Evolutionary conservation across 2,329 filamentous ascomycete genomes (phyloP), one percentile per base, ranked within the genome.

Genomic region (Diplodia scrobiculata): DNA sequence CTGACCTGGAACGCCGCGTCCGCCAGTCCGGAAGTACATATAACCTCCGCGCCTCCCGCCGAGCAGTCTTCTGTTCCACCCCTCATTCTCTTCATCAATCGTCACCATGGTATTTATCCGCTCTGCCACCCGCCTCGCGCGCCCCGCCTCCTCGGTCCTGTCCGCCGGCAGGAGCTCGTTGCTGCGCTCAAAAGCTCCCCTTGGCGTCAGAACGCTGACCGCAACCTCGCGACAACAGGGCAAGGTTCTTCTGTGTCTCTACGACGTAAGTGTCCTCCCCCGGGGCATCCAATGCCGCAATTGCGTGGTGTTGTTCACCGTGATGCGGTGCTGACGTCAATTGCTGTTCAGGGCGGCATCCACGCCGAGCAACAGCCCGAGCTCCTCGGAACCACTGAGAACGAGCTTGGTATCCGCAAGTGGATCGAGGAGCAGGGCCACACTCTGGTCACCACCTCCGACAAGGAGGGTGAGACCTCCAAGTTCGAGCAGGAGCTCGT

Each of bases 351-450:
- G 86, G 87, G 92, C 79, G 86, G 87, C 78, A 84, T 92, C 83
- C 92, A 97, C 84, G 92, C 93, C 82, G 83, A 90, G 81, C 86
- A 97, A 77, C 92, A 96, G 79, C 92, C 93, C 70, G 87, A 86
- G 75, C 86, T 99, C 73, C 88, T 97, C 75, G 95, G 95, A 76
- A 97, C 95, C 70, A 97, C 92, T 58, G 92, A 99, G 86, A 98
- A 98, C 81, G 95, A 99, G 86, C 91, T 99, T 69, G 95, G 95
- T 73, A 84, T 99, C 78, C 88, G 95, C 77, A 93, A 96, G 82
- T 99, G 95, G 94, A 89, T 99, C 73, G 95, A 98, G 85, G 91
- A 94, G 69, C 89, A 96, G 80, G 95, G 95, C 75, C 95, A 99
- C 87, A 96, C 91, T 70, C 87, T 99, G 69, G 87, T 99, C 73